phyloP scores from a whole-genome alignment of 306 rosid genomes.

The Elaeagnus macrophylla region DNA sequence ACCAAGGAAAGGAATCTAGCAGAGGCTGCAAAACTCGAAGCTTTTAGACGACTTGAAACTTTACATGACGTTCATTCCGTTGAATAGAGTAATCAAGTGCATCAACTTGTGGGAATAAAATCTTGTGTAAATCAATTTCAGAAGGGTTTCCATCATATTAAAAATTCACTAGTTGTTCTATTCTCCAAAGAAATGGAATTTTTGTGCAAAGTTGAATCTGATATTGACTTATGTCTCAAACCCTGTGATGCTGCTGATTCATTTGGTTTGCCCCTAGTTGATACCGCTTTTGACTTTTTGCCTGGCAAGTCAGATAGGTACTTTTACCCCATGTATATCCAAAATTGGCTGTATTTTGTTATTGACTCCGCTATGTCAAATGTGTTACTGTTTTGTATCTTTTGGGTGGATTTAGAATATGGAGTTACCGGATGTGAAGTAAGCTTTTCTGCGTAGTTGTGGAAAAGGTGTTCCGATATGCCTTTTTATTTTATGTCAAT shows the following conservation, averaged over 20 bases:
- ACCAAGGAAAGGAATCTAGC: conserved; percentile 60
- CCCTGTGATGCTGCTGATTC: conserved; percentile 27
- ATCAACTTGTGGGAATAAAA: conserved; percentile 53
- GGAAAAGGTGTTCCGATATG: no score
- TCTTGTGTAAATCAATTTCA: conserved; percentile 54
- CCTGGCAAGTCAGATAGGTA: conserved; percentile 46
- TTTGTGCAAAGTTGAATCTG: conserved; percentile 48
- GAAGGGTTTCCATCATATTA: conserved; percentile 50
- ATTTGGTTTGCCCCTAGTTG: conserved; percentile 29
- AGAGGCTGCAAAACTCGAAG: conserved; percentile 62
- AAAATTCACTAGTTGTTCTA: conserved; percentile 35
- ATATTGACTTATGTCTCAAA: conserved; percentile 46
- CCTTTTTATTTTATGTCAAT: no score
- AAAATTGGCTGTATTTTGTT: no score
- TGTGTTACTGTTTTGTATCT: no score
- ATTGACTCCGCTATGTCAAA: no score
- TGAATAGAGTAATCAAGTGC: conserved; percentile 44
- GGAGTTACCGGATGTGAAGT: no score
- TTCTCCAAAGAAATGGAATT: conserved; percentile 49
- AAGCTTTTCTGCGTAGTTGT: no score
- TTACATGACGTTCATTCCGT: conserved; percentile 40
- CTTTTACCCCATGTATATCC: neutral
- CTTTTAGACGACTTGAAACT: conserved; percentile 53
- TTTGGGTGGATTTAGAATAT: no score
- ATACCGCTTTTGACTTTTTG: conserved; percentile 25